Evolutionary conservation across 148 eudicot species (phyloP), one percentile per base, ranked within the genome.

Genomic region (Chenopodium formosanum): DNA sequence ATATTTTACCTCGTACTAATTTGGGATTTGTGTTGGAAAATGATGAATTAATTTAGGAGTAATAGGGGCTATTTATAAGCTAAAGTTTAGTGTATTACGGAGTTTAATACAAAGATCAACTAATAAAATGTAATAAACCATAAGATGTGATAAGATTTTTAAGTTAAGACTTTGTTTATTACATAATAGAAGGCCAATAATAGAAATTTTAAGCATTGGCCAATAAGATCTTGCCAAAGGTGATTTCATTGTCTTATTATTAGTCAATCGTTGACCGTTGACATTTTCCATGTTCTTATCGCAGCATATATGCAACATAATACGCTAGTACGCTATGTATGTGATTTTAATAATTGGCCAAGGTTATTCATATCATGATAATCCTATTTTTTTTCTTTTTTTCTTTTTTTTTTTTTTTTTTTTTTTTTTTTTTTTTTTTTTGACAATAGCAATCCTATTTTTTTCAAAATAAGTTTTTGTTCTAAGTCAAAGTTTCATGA

Each of bases 31-130:
- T 67, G 74, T 6, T 50, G 27, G 4, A 27, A 20, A 25, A 68
- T 50, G 44, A 17, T 69, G 81, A 37, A 56, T 53, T 53, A 50
- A 34, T 17, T 20, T 29, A 20, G 68, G n/a, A 14, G 0, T 23
- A 23, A 56, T 19, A 56, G 25, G 69, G 69, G 76, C 68, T 79
- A 71, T 79, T 79, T 79, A 71, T 79, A 79, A 44, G 48, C 44
- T 40, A 6, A 40, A 0, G 82, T 37, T 79, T 70, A 70, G 68
- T 1, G 3, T 37, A 37, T 7, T 37, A 37, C 0, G 44, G 44
- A 37, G 7, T 6, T 6, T 5, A 37, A 6, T 40, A 67, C 37
- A 67, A 67, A 25, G 32, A 67, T 67, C 19, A 29, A 22, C 5
- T 4, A 62, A 20, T 22, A 5, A 10, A 9, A 5, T 25, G 14